Evolutionary conservation across 345 rosid genomes (phyloP), one percentile per base, ranked within the genome.

Genomic region (Capsella bursapastoris): DNA sequence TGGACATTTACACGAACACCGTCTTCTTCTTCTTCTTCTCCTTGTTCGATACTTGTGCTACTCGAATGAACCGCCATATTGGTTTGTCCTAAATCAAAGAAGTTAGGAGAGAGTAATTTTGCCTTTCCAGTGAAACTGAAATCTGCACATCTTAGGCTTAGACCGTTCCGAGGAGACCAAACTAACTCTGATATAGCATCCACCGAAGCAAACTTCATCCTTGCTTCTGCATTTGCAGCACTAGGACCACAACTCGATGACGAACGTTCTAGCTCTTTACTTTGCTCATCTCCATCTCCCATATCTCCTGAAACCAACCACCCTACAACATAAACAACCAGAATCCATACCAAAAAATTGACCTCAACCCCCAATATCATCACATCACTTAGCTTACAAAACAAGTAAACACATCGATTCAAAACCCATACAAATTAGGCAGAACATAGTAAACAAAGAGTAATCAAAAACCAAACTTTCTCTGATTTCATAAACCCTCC

Each of bases 91-190:
- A 72, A 76, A 78, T 75, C 82, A 81, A 67, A 79, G 57, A 79
- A 63, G 52, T 29, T 29, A 78, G 77, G 78, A 71, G 82, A 76
- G 82, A 80, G 50, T 69, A 60, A 37, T 80, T 86, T 52, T 63
- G 76, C 38, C 13, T 86, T 72, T 15, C 55, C 45, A 7, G 68
- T 43, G 84, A 86, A 79, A 81, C 88, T 83, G 43, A 87, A 79
- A 72, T 91, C 90, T 18, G 97, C 89, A 80, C 88, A 85, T 82
- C 81, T 89, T 70, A 93, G 78, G 81, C 87, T 78, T 55, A 81
- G 86, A 60, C 98, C 97, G 80, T 78, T 87, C 58, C 78, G 85
- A 13, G 98, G 92, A 79, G 95, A 94, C 97, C 97, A 92, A 57
- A 95, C 99, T 62, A 95, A 84, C 83, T 95, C 97, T 56, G 90